A percentile compares a stretch with the other conserved stretches of the same genome.
Conservation (phyloP, 2,329 filamentous ascomycete species). For the Fusarium proliferatum region DNA sequence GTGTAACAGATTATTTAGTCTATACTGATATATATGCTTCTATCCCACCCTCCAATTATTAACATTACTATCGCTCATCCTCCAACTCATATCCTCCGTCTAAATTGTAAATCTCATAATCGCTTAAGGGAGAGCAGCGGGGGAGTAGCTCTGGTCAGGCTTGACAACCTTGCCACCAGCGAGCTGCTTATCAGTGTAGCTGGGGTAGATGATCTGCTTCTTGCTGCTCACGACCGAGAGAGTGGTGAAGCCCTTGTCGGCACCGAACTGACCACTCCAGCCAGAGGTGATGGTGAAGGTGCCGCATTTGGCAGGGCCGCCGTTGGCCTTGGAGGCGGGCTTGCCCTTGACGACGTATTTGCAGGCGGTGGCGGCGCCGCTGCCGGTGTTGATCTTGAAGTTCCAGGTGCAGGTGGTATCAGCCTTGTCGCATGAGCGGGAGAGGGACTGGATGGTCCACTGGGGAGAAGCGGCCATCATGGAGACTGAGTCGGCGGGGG, state of each 20-base stretch:
- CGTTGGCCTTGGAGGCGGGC: conserved; percentile 51
- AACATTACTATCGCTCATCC: not conserved
- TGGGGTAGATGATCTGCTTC: conserved; percentile 60
- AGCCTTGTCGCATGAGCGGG: conserved; percentile 53
- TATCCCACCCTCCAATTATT: not conserved
- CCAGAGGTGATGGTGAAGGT: conserved; percentile 62
- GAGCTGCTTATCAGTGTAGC: conserved; percentile 64
- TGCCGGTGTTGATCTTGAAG: conserved; percentile 58
- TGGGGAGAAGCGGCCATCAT: conserved; percentile 54
- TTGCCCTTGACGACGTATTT: conserved; percentile 47
- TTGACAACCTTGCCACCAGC: conserved; percentile 56
- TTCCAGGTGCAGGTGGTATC: conserved; percentile 57
- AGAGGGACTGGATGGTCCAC: conserved; percentile 56
- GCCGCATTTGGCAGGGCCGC: conserved; percentile 58
- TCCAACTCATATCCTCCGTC: not conserved
- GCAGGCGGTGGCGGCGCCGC: conserved; percentile 49
- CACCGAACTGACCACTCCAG: conserved; percentile 67
- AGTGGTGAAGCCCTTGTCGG: conserved; percentile 63
- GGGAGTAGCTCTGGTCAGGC: conserved; percentile 60
- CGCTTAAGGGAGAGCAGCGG: conserved; percentile 38
- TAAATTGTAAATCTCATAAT: not conserved
- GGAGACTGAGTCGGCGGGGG: conserved; percentile 45
- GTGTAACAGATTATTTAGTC: not conserved
- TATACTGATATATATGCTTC: conserved; percentile 3
- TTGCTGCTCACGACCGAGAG: conserved; percentile 57